A percentile compares a stretch with the other conserved stretches of the same genome.
Evolutionary conservation across 345 rosid species (phyloP).

Genomic region (Limnanthes douglasii): DNA sequence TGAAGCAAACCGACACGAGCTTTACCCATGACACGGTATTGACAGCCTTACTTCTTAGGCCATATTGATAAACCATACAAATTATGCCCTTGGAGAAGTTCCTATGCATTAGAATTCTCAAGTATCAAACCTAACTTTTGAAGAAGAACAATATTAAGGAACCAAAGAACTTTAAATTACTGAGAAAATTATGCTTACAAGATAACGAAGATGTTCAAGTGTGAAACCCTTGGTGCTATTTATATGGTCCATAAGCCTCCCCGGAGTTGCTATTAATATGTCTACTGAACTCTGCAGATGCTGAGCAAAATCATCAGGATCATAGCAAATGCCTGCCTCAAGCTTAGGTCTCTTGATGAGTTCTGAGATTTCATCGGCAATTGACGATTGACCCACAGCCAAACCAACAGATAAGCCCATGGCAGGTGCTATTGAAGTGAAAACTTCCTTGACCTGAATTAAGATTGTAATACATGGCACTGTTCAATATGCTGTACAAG

Average conservation of each 20-base stretch:
- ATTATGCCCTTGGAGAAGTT: not conserved
- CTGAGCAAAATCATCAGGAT: conserved; percentile 37
- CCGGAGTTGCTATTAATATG: conserved; percentile 93
- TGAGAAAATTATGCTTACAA: conserved; percentile 34
- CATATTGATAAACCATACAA: no score
- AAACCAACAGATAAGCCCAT: conserved; percentile 90
- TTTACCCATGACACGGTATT: no score
- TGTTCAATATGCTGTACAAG: conserved; percentile 3
- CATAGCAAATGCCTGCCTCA: conserved; percentile 82
- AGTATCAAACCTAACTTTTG: not conserved
- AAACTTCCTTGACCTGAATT: conserved; percentile 78
- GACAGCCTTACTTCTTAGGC: no score
- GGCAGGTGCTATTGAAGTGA: conserved; percentile 78
- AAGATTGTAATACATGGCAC: conserved; percentile 4
- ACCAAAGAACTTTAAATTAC: not conserved
- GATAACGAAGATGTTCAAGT: conserved; percentile 85
- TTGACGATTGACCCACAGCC: conserved; percentile 91
- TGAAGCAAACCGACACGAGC: no score
- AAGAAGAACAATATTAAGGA: not conserved
- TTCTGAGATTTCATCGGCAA: conserved; percentile 68
- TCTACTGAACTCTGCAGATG: conserved; percentile 66
- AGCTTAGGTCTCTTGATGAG: conserved; percentile 60
- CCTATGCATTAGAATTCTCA: not conserved
- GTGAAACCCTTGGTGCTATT: conserved; percentile 79
- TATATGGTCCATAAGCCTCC: conserved; percentile 97